Conservation (phyloP, 139 green algal species). For the Chlorella sp. region DNA sequence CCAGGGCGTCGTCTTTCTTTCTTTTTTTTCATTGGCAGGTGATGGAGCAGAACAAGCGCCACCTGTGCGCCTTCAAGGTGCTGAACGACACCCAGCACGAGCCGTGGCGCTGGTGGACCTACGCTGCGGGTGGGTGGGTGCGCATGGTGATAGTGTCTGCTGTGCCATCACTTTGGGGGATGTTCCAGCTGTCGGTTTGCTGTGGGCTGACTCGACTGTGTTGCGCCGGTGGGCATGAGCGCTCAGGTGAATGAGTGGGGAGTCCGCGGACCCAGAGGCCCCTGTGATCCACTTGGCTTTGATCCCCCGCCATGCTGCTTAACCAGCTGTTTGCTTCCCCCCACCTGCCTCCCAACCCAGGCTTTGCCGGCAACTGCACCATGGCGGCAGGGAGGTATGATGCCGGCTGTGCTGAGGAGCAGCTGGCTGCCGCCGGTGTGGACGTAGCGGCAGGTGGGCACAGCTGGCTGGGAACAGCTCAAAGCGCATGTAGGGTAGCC, state of each 20-base stretch:
- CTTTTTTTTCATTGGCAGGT: constrained; percentile 47
- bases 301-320: too few relatives aligned
- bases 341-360: neutral
- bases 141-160: too few relatives aligned
- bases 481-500: too few relatives aligned
- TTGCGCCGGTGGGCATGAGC: too few relatives aligned
- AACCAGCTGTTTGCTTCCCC: too few relatives aligned
- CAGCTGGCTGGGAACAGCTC: too few relatives aligned
- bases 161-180: too few relatives aligned
- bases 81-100: constrained; percentile 42
- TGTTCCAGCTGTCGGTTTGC: too few relatives aligned
- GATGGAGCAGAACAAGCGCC: constrained; percentile 72
- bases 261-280: too few relatives aligned
- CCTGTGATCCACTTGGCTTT: too few relatives aligned
- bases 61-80: constrained; percentile 69
- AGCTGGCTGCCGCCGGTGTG: constrained; percentile 47
- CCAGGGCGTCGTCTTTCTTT: neutral
- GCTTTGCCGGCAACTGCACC: constrained; percentile 45
- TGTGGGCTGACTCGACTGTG: too few relatives aligned
- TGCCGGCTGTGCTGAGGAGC: constrained; percentile 51
- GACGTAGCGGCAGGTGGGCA: constrained; percentile 19
- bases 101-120: constrained; percentile 78
- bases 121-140: constrained; percentile 47
- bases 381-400: constrained; percentile 53
- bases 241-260: too few relatives aligned